Base-by-base conservation (phyloP, 140 eudicot species). In the Anethum foeniculum region DNA sequence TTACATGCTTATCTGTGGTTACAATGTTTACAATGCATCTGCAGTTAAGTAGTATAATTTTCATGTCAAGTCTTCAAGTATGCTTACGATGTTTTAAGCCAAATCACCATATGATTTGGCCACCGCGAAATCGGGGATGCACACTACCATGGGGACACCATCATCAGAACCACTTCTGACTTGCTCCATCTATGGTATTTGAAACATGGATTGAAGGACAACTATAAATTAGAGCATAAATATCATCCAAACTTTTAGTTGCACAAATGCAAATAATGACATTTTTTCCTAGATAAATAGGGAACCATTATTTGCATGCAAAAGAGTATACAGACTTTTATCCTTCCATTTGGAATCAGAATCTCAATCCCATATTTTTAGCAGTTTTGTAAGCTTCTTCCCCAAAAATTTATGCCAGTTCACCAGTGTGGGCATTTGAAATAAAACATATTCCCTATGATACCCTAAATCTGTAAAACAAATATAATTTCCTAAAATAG, bases 401-500 rank as follows among this genome's bases (percentile, higher is more conserved):
- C 48, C 99, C 99, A 74, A 95, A 95, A 79, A 95, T 92, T 85
- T 76, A 89, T 36, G 92, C 86, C 38, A 89, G 89, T 78, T 95
- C 87, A 80, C 82, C 65, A 95, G 51, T 91, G 95, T n/a, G 93
- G 97, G 79, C 99, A 95, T 77, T 88, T 92, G 74, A 95, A 95
- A 93, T 90, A 89, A 86, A 97, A 92, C 99, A 92, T 95, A 87
- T 95, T 95, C 90, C 92, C 99, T 85, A 95, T 65, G 79, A 95
- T 85, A 80, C 97, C 99, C 71, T 92, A 69, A 77, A 95, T 95
- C 99, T 90, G 88, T 58, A 76, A 79, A 75, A 76, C 30, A 21
- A 43, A 39, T 36, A 36, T 32, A 32, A 71, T 18, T 32, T 34
- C 3, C 39, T 49, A 32, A 43, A 34, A 34, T 28, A 18, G 28